A percentile compares a stretch with the other conserved stretches of the same genome.
These are phyloP conservation scores for Solanum aculeatissimum DNA, from an alignment of 305 asterid genomes.

Conservation along the genomic window DNA sequence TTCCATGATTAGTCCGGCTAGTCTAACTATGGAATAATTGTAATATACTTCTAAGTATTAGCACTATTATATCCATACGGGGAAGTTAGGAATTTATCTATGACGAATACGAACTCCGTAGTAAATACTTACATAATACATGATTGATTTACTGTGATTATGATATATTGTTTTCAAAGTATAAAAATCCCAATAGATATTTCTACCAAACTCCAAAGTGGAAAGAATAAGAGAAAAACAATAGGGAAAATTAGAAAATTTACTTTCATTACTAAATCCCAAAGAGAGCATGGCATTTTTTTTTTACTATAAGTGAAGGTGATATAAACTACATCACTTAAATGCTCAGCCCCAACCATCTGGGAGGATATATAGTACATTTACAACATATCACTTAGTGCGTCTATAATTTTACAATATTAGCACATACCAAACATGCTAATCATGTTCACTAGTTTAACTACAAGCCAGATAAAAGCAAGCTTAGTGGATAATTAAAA, in stretches of 20 bases:
- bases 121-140: neutral
- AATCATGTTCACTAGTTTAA: neutral
- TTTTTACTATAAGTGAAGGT: neutral
- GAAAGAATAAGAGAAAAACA: neutral
- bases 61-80: neutral
- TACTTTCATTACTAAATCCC: neutral
- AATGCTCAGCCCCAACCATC: neutral
- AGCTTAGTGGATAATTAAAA: neutral
- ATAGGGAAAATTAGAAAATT: neutral
- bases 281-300: neutral
- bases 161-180: neutral
- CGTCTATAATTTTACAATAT: neutral
- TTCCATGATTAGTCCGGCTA: no score
- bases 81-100: neutral
- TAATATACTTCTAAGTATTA: neutral
- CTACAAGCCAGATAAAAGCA: neutral
- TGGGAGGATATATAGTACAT: neutral
- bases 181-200: neutral
- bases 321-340: neutral
- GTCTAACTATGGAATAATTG: no score
- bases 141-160: neutral
- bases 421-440: neutral
- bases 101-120: neutral
- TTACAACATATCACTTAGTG: neutral
- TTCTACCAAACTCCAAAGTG: neutral